Evolutionary conservation across 768 basidiomycete species (phyloP).

Genomic region (Pisolithus sp.): DNA sequence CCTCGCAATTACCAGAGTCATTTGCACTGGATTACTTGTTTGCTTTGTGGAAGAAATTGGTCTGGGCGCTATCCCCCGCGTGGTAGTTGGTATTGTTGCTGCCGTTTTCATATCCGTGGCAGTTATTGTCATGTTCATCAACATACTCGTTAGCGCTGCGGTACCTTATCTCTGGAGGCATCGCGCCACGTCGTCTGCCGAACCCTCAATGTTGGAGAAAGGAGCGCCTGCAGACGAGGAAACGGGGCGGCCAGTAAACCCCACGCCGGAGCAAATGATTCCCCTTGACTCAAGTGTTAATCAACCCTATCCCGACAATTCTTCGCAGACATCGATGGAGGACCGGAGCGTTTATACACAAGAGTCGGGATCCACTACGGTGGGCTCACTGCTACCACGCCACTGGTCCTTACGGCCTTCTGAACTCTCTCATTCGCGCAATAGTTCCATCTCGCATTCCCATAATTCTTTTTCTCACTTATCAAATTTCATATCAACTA

Average conservation of each 20-base stretch:
- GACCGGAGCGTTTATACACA: slow-evolving; percentile 25
- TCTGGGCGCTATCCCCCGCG: slow-evolving; percentile 71
- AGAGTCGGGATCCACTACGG: slow-evolving; percentile 30
- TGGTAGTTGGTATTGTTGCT: slow-evolving; percentile 71
- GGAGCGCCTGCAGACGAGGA: slow-evolving; percentile 16
- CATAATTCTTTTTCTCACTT: slow-evolving; percentile 21
- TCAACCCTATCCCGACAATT: slow-evolving; percentile 39
- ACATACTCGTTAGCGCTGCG: slow-evolving; percentile 49
- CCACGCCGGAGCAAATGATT: slow-evolving; percentile 44
- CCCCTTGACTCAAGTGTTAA: slow-evolving; percentile 35
- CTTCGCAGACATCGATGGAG: slow-evolving; percentile 17
- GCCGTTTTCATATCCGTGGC: slow-evolving; percentile 69
- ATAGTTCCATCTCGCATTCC: slow-evolving; percentile 21
- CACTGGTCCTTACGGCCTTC: slow-evolving; percentile 30
- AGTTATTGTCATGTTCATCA: slow-evolving; percentile 62
- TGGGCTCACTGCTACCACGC: slow-evolving; percentile 27
- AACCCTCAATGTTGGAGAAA: slow-evolving; percentile 24
- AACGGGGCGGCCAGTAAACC: slow-evolving; percentile 39
- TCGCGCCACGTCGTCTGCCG: slow-evolving; percentile 5
- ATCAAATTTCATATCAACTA: slow-evolving; percentile 9
- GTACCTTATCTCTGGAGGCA: slow-evolving; percentile 25
- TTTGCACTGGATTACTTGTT: slow-evolving; percentile 66
- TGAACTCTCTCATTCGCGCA: slow-evolving; percentile 22
- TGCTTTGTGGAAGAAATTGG: slow-evolving; percentile 64
- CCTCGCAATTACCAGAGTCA: slow-evolving; percentile 59